Conservation (phyloP, 78 protist genomes). For the Planoprotostelium fungivorum region DNA sequence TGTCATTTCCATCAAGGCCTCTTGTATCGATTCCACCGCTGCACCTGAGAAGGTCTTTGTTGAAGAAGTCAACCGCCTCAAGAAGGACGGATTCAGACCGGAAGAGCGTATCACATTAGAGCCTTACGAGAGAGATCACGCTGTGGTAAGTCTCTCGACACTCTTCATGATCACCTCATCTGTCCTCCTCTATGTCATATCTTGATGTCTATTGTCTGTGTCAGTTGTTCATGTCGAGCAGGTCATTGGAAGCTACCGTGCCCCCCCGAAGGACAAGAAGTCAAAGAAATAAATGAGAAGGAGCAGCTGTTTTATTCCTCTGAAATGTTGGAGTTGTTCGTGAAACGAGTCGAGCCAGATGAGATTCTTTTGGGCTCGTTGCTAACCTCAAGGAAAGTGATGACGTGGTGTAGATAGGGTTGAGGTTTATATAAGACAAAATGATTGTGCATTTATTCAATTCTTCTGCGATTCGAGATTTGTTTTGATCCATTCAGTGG, state of each 20-base stretch:
- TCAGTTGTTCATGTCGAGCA: no score
- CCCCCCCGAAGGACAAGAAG: constrained; percentile 12
- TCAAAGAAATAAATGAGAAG: constrained; percentile 2
- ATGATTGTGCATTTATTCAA: no score
- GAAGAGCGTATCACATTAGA: constrained; percentile 95
- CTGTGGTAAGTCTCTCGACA: constrained; percentile 92
- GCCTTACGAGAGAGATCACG: constrained; percentile 99
- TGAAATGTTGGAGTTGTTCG: no score
- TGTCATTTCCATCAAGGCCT: constrained; percentile 99
- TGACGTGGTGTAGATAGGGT: no score
- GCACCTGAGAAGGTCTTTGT: constrained; percentile 93
- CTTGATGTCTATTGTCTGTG: no score
- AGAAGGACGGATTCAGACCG: constrained; percentile 82
- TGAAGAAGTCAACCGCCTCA: constrained; percentile 82
- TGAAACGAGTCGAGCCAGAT: no score
- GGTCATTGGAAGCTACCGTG: constrained; percentile 24
- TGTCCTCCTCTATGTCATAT: constrained; percentile 14
- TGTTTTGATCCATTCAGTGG: neutral
- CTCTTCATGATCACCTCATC: constrained; percentile 16
- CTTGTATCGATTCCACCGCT: constrained; percentile 98
- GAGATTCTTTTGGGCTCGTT: no score
- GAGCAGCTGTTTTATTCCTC: no score
- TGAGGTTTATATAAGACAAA: no score
- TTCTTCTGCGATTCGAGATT: neutral
- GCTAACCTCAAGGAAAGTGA: no score